Conservation (phyloP, 1,284 basidiomycete genomes). For the Sporisorium scitamineum region DNA sequence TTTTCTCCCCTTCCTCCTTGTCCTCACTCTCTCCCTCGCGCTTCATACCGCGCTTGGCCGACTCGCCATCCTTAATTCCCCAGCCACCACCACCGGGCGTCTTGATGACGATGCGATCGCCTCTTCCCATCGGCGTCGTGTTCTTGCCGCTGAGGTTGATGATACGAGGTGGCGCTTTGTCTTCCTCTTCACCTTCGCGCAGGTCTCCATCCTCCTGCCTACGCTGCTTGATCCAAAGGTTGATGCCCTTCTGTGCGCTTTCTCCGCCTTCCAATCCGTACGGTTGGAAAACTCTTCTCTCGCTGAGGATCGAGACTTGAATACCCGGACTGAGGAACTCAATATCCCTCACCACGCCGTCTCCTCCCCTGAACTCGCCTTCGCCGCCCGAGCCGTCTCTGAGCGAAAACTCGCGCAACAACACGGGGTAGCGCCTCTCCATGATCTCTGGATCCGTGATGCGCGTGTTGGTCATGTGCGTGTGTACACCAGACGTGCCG, state of each 20-base stretch:
- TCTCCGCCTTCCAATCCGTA: conserved; percentile 91
- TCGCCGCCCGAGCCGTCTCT: conserved; percentile 81
- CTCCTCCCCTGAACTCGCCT: conserved; percentile 84
- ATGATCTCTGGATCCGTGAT: conserved; percentile 85
- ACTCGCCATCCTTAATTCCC: conserved; percentile 72
- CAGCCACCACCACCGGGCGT: conserved; percentile 95
- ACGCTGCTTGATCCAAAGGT: conserved; percentile 87
- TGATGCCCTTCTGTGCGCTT: conserved; percentile 80
- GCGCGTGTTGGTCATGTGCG: conserved; percentile 90
- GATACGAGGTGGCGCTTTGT: conserved; percentile 72
- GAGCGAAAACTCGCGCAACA: conserved; percentile 84
- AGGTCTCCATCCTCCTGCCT: conserved; percentile 79
- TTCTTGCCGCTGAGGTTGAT: conserved; percentile 92
- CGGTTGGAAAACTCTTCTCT: conserved; percentile 87
- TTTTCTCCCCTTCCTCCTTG: conserved; percentile 4
- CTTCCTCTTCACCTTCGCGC: conserved; percentile 44
- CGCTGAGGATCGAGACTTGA: conserved; percentile 86
- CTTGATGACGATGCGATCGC: conserved; percentile 83
- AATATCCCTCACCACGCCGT: conserved; percentile 87
- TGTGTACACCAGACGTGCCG: conserved; percentile 73
- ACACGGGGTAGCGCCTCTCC: conserved; percentile 88
- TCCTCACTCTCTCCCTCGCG: background rate
- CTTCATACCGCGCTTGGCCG: background rate
- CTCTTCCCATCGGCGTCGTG: conserved; percentile 85
- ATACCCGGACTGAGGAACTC: conserved; percentile 83